Base-by-base conservation (phyloP, 2,329 filamentous ascomycete genomes). In the Huntiella moniliformis region DNA sequence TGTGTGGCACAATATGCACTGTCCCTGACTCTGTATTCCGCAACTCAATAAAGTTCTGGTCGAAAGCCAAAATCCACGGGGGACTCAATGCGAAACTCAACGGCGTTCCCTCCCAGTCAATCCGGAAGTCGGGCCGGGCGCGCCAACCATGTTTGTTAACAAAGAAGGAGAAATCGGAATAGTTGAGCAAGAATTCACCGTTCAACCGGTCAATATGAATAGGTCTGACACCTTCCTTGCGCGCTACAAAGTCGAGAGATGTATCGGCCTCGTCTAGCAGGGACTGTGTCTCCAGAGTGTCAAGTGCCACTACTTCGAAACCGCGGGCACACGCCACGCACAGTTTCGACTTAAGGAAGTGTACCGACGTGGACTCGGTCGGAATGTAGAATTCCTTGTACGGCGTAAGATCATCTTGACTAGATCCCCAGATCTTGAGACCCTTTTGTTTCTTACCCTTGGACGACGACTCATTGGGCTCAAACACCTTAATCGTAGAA, bases 371-470 rank as follows among this genome's bases (percentile, higher is more conserved):
- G n/a, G 88, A 93, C 66, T 98, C 91, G 5, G 87, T 91, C 0
- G 91, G 91, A 51, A 98, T 95, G 63, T 98, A 98, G 57, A 95
- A 96, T 67, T 98, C 91, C 71, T 94, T 94, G 70, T 92, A 94
- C 10, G 88, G 84, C 63, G 92, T 92, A 52, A 98, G 73, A 54
- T 94, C 85, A 61, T 98, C 91, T 60, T 95, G 87, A 6, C 86
- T 85, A 44, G 68, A 79, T 51, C 85, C 85, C 64, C 98, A 88
- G 78, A 98, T 93, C 65, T 92, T 94, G 50, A 98, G 79, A 13
- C 91, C 88, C 56, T 87, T 91, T 59, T 94, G 92, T 67, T 92
- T 95, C 67, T 91, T 92, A 49, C 83, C 84, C 66, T 87, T 91
- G 46, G 82, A 80, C 70, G 93, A 81, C 51, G 85, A 82, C 58